Base-by-base conservation (phyloP, 306 rosid species). In the Sechiopsis laciniata region DNA sequence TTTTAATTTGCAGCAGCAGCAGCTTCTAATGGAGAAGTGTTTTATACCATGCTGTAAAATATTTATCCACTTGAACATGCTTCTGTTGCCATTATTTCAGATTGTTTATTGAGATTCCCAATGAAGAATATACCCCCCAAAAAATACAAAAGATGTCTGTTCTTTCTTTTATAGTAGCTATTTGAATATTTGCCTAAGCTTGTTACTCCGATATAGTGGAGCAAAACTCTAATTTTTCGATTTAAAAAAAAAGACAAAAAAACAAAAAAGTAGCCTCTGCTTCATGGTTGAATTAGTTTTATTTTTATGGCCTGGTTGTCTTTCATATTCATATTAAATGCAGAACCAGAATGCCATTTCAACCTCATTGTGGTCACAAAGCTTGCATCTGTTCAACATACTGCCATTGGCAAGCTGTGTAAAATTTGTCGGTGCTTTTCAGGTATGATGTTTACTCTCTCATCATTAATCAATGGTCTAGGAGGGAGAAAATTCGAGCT, bases 331-430 rank as follows among this genome's bases (percentile, higher is more conserved):
- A 40, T 40, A 6, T 40, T 40, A 40, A 40, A 6, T 40, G 46
- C 46, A 40, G 46, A 40, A 40, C 10, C 10, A 40, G 46, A 40
- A 40, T 40, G 10, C 46, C 46, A 40, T 40, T 40, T 40, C 46
- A 63, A 63, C 50, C 5, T 35, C 69, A 32, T 62, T 62, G 12
- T 62, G 68, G 68, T 62, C 21, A 24, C 9, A 24, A 62, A 32
- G 48, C 19, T 62, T 61, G 63, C 10, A 7, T 22, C 7, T 22
- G 4, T 59, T 59, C 16, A 21, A 9, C 13, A 35, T 15, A 5
- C 40, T n/a, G 52, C 10, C 68, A 62, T 15, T 32, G 37, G 0
- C 20, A 29, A 32, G 46, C 12, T 32, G n/a, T 21, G 68, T 7
- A 7, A 9, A 12, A 62, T 15, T 14, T 62, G 68, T 62, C 48